Percentiles rank a stretch among this genome's conserved stretches.
phyloP scores from a whole-genome alignment of 1,139 yeast genomes.

The Geotrichum histeridarum region DNA sequence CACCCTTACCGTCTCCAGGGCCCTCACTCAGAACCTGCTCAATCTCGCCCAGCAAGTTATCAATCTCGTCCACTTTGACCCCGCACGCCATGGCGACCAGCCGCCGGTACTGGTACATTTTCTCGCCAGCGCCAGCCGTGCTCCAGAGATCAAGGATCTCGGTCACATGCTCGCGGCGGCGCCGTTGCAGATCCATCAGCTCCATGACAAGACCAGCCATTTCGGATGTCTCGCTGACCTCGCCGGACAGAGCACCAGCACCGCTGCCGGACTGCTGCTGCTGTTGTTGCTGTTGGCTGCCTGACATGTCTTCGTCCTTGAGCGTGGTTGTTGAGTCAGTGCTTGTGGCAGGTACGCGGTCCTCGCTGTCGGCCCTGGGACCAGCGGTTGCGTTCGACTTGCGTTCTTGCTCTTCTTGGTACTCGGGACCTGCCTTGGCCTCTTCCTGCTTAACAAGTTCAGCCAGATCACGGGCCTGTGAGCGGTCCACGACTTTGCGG shows the following conservation, averaged over 20 bases:
- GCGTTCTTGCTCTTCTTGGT: conserved; percentile 23
- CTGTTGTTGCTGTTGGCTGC: too few species aligned
- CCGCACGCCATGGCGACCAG: conserved; percentile 81
- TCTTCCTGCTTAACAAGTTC: conserved; percentile 46
- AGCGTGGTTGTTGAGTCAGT: conserved; percentile 2
- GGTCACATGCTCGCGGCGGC: conserved; percentile 43
- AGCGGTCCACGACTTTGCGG: conserved; percentile 46
- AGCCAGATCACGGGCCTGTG: conserved; percentile 53
- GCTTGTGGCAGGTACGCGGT: neutral
- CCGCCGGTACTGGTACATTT: conserved; percentile 75
- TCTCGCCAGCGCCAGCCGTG: conserved; percentile 45
- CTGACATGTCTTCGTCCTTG: conserved; percentile 9
- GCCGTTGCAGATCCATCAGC: conserved; percentile 46
- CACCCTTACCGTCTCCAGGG: neutral
- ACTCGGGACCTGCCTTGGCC: conserved; percentile 36
- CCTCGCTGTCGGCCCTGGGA: neutral
- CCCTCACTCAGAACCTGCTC: conserved; percentile 40
- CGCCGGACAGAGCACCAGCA: neutral
- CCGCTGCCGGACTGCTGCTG: neutral
- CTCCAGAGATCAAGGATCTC: conserved; percentile 47
- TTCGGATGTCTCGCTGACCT: conserved; percentile 18
- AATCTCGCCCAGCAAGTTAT: conserved; percentile 59
- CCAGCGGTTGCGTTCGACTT: neutral
- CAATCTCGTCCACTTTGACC: conserved; percentile 72
- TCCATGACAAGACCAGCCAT: conserved; percentile 38